Base-by-base conservation (phyloP, 2,329 filamentous ascomycete genomes). In the Scytalidium lignicola region DNA sequence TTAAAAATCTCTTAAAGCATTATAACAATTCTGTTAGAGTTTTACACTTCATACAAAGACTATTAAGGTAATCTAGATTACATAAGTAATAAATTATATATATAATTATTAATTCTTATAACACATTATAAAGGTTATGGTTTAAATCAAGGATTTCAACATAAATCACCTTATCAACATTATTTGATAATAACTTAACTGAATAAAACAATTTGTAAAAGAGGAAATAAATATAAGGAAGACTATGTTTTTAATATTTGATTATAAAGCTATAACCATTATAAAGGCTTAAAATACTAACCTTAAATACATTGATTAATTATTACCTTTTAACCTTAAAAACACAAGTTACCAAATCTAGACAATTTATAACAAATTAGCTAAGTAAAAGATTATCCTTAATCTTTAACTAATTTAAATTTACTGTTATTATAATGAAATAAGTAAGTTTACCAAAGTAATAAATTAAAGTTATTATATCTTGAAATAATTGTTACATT, bases 201-300 rank as follows among this genome's bases (percentile, higher is more conserved):
- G 4, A 1, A 7, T 23, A 4, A n/a, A 44, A 15, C 23, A 10
- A 10, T 26, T 10, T 26, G 23, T 2, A 40, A 49, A 49, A 7
- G 6, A 49, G 28, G 10, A 49, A 7, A 28, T 49, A 17, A 5
- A 46, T 43, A 44, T 50, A n/a, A 3, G 22, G 44, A 18, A 50
- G 18, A n/a, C 49, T 18, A 20, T 40, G 45, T 32, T 51, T 51
- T 23, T 51, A 12, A 28, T 51, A 51, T 19, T 51, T 41, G 15
- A 51, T 47, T n/a, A 26, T 51, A 43, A 47, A 51, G 2, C 47
- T 18, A 29, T 51, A 19, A 15, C 28, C 44, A 13, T 7, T 21
- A 41, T 48, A 51, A 21, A 3, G 18, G 2, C 45, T 28, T 3
- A 51, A 37, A 10, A 51, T 1, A 6, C 19, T 2, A n/a, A 29